Conservation (phyloP, 2,329 filamentous ascomycete genomes). For the Alternaria alternata region DNA sequence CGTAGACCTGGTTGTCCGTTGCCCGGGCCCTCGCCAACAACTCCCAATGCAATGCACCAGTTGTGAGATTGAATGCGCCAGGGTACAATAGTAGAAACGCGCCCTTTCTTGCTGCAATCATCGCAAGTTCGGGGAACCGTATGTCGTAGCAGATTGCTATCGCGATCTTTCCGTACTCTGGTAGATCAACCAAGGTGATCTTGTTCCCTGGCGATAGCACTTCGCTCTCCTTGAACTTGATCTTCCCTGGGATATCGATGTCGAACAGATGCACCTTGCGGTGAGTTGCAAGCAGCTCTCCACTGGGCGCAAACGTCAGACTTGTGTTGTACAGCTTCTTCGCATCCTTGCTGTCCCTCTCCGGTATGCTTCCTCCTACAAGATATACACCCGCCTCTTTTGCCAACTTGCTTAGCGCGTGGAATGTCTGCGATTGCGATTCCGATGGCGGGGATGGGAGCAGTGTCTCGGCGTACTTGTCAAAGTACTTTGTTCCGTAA, state of each 20-base stretch:
- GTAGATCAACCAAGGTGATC: constrained; percentile 84
- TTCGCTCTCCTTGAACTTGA: constrained; percentile 89
- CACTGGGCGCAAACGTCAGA: constrained; percentile 80
- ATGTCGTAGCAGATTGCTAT: constrained; percentile 98
- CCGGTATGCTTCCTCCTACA: constrained; percentile 91
- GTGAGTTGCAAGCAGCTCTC: constrained; percentile 83
- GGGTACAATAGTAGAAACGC: constrained; percentile 91
- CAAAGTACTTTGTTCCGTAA: constrained; percentile 91
- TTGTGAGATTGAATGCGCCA: constrained; percentile 96
- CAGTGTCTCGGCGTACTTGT: constrained; percentile 90
- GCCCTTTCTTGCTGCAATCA: constrained; percentile 84
- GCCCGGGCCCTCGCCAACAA: constrained; percentile 83
- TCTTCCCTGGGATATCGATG: constrained; percentile 95
- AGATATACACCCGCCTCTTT: constrained; percentile 81
- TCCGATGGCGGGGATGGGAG: constrained; percentile 75
- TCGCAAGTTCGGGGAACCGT: constrained; percentile 93
- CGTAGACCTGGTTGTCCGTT: constrained; percentile 93
- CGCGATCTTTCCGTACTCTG: constrained; percentile 85
- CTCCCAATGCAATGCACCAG: constrained; percentile 90
- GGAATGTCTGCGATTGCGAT: constrained; percentile 80
- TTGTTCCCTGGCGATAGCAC: constrained; percentile 86
- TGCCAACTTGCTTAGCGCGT: constrained; percentile 82
- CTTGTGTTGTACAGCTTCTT: constrained; percentile 91
- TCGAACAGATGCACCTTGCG: constrained; percentile 97
- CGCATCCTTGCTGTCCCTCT: constrained; percentile 64